Evolutionary conservation across 441 rosid species (phyloP), one percentile per base, ranked within the genome.

Genomic region (Aquilaria agallochum): DNA sequence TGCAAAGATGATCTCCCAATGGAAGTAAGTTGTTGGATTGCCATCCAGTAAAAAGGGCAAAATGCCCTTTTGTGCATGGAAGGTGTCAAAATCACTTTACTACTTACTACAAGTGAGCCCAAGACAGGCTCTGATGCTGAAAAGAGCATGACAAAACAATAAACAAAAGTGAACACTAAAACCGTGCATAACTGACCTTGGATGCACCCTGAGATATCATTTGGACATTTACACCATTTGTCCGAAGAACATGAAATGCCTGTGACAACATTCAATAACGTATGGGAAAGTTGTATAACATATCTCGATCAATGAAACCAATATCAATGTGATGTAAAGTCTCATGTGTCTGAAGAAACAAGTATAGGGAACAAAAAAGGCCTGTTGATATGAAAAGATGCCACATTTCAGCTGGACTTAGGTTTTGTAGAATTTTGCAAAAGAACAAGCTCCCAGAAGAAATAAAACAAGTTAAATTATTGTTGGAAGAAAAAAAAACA

Each of bases 181-280:
- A 31, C 53, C 11, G 45, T 15, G 12, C 40, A 36, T 47, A 32
- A 64, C 12, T 53, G 62, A 81, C 98, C 98, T 94, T 94, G 8
- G 98, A 94, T 57, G 98, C 97, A 40, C 97, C 97, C 79, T 94
- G 95, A 15, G 97, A 94, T 74, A 90, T 94, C 98, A 94, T 90
- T 73, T 94, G 98, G 65, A 90, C 98, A 53, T 90, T 94, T 55
- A 90, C 93, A 59, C 95, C 93, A 49, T 83, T 84, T 70, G 78
- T 79, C 72, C 95, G 80, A 49, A 94, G 88, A 65, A 90, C 98
- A 52, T 58, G 70, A 62, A 94, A 94, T 58, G 63, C 98, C 97
- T 92, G 85, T 58, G 73, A 73, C 50, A 61, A 62, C 9, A 60
- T 55, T 30, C 53, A 68, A 30, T 54, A 20, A 20, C 27, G 27